Evolutionary conservation across 495 filamentous ascomycete genomes (phyloP).

Genomic region (Aspergillus heteromorphus): DNA sequence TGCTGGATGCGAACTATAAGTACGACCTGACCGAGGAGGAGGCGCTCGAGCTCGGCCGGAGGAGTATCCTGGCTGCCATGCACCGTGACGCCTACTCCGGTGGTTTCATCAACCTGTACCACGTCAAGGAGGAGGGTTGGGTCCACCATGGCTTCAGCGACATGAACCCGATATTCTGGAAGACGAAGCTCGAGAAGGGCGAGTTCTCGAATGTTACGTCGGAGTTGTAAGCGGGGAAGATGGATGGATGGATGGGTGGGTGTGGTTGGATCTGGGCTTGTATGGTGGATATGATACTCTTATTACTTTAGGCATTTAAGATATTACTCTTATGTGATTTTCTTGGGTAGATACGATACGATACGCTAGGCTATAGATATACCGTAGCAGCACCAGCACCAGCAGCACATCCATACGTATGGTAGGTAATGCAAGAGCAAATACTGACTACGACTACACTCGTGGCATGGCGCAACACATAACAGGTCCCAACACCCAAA

Average conservation of each 20-base stretch:
- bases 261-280: conserved; percentile 1
- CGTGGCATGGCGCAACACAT: no score
- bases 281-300: conserved; percentile 15
- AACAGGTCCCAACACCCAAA: no score
- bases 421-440: no score
- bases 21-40: conserved; percentile 84
- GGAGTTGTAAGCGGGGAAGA: conserved; percentile 56
- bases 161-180: conserved; percentile 97
- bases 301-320: conserved; percentile 7
- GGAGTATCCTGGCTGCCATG: conserved; percentile 94
- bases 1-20: conserved; percentile 88
- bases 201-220: conserved; percentile 97
- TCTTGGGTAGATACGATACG: background rate
- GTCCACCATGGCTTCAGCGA: conserved; percentile 96
- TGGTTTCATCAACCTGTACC: conserved; percentile 97
- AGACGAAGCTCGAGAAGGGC: conserved; percentile 95
- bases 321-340: conserved; percentile 2
- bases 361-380: no score
- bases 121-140: conserved; percentile 98
- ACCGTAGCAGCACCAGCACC: no score
- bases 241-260: no score
- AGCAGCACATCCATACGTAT: no score
- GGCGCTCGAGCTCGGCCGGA: conserved; percentile 80
- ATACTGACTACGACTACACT: no score
- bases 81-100: conserved; percentile 97